phyloP scores from a whole-genome alignment of 2,329 filamentous ascomycete species.

The Lecanicillium sp. region DNA sequence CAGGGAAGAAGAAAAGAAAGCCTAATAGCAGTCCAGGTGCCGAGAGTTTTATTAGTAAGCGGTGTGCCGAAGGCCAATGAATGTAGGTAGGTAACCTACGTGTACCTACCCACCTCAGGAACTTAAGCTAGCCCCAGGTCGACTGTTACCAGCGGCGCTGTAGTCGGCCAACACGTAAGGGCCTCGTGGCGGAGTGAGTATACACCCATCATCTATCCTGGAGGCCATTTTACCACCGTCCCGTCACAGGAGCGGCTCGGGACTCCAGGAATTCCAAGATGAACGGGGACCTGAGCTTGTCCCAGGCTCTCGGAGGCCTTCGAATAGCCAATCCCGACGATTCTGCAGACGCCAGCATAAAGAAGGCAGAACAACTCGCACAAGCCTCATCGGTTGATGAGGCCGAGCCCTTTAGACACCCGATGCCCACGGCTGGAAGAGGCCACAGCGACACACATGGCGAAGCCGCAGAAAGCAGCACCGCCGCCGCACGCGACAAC shows the following conservation, averaged over 20 bases:
- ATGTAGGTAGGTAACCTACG: too few species aligned
- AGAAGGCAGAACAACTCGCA: conserved; percentile 11
- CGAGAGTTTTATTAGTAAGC: too few species aligned
- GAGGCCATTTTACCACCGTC: conserved; percentile 3
- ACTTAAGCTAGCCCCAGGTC: too few species aligned
- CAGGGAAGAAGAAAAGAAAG: too few species aligned
- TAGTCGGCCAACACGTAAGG: not conserved
- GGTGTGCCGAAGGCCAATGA: too few species aligned
- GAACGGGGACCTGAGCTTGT: conserved; percentile 89
- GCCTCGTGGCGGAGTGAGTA: conserved; percentile 5
- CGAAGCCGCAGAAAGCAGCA: too few species aligned
- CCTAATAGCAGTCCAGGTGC: too few species aligned
- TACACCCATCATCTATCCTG: conserved; percentile 7
- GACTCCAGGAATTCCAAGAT: conserved; percentile 41
- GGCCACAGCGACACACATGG: too few species aligned
- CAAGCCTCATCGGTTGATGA: not conserved
- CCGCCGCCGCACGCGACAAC: too few species aligned
- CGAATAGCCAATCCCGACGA: conserved; percentile 96
- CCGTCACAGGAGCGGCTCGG: conserved; percentile 12
- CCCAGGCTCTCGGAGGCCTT: conserved; percentile 84
- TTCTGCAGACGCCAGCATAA: conserved; percentile 31
- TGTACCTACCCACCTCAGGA: too few species aligned
- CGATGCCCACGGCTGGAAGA: too few species aligned
- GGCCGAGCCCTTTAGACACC: not conserved
- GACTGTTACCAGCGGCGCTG: too few species aligned